Evolutionary conservation across 257 asterid genomes (phyloP), one percentile per base, ranked within the genome.

Genomic region (Lavandula angustifolia): DNA sequence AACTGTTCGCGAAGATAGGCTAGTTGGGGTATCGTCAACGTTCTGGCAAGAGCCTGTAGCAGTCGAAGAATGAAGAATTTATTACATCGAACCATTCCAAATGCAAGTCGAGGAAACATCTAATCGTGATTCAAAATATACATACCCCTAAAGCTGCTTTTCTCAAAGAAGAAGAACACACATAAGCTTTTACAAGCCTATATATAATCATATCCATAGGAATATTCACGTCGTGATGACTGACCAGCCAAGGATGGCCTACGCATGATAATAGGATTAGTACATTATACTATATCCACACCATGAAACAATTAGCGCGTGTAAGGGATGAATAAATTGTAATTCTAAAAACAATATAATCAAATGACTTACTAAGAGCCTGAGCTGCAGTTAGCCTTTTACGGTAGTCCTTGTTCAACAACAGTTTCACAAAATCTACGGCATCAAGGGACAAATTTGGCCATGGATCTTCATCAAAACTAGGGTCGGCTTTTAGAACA

Each of bases 231-330:
- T 94, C 98, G 0, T 83, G 92, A 67, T 77, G 80, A 41, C 91
- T 91, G 40, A 84, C 83, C 75, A 94, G 76, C 99, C 99, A 94
- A 4, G 99, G 98, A 78, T 94, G 99, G 83, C 96, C 97, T 94
- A 64, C 53, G 70, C 62, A 76, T 1, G 11, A 69, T 17, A 50
- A 46, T 12, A 3, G 8, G 33, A 62, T 52, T 40, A 57, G 34
- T 33, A n/a, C 7, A 54, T 14, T 54, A 49, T 32, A 52, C 10
- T 5, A 22, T 50, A 50, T 2, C n/a, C 37, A 58, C 12, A 58
- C n/a, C 7, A 5, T 14, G 7, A 1, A 37, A 16, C 17, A 38
- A 58, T 18, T 18, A 50, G 11, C 12, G 3, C 34, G 37, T 37
- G 7, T 34, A 42, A 5, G n/a, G 42, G 48, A 34, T 37, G 9